These are phyloP conservation scores for Diaporthe sp. DNA, from an alignment of 2,329 filamentous ascomycete species.

Conservation along the genomic window DNA sequence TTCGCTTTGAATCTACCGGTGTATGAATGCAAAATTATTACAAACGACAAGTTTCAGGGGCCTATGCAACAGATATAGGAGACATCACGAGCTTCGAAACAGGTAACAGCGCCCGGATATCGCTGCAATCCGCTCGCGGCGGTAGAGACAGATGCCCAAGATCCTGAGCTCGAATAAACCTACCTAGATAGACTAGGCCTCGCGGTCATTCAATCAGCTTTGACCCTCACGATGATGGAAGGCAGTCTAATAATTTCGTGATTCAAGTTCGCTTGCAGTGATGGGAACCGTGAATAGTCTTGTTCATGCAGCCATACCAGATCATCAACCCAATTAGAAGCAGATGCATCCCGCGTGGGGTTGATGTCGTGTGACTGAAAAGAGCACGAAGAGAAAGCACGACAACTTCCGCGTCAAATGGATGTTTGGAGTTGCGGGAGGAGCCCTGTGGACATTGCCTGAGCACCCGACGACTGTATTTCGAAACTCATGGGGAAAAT, in stretches of 20 bases:
- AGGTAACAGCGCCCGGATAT: neutral
- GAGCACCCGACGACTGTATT: neutral
- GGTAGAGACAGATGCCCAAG: neutral
- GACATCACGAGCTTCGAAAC: neutral
- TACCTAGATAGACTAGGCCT: neutral
- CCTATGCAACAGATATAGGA: neutral
- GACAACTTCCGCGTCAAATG: neutral
- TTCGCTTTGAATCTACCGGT: neutral
- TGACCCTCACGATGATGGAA: neutral
- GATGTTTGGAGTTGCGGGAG: neutral
- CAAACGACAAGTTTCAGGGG: neutral
- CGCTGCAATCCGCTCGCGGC: neutral
- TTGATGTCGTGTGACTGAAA: neutral
- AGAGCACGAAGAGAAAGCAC: neutral
- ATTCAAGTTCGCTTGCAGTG: neutral
- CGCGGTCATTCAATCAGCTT: neutral
- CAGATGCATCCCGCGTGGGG: neutral
- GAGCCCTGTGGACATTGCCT: neutral
- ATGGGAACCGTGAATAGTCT: neutral
- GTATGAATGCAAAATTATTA: too few species aligned
- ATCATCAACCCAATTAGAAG: neutral
- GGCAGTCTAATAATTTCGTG: conserved; percentile 24
- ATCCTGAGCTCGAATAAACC: neutral
- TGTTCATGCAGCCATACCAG: conserved; percentile 1
- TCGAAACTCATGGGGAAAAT: neutral